phyloP scores from a whole-genome alignment of 108 stramenopile genomes.

The Aurantiochytrium sp. region DNA sequence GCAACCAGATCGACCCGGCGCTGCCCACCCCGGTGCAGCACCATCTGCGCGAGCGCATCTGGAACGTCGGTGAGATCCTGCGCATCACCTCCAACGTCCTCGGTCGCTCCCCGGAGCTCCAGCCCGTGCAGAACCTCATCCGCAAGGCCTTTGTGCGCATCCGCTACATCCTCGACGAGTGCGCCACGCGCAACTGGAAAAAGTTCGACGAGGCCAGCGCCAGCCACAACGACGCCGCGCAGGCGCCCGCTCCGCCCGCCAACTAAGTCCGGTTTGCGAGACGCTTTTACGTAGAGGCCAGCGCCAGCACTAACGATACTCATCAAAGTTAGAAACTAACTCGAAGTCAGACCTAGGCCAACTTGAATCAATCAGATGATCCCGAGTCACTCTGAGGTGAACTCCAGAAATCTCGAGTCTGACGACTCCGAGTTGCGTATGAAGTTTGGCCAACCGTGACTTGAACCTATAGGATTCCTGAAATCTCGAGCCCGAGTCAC shows the following conservation, averaged over 20 bases:
- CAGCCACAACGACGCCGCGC: neutral
- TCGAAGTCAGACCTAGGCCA: too few species aligned
- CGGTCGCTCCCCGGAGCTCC: neutral
- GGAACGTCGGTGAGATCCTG: slow-evolving; percentile 22
- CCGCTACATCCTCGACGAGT: slow-evolving; percentile 24
- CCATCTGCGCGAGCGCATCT: slow-evolving; percentile 18
- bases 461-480: too few species aligned
- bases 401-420: too few species aligned
- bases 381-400: too few species aligned
- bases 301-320: too few species aligned
- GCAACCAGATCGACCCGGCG: slow-evolving; percentile 25
- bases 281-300: too few species aligned
- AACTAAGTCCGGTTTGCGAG: too few species aligned
- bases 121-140: slow-evolving; percentile 19
- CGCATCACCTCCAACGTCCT: neutral
- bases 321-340: too few species aligned
- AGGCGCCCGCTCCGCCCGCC: neutral
- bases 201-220: slow-evolving; percentile 25
- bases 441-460: too few species aligned
- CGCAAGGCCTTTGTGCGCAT: slow-evolving; percentile 27
- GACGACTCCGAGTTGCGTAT: too few species aligned
- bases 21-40: slow-evolving; percentile 20
- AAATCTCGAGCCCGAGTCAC: too few species aligned
- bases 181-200: slow-evolving; percentile 11
- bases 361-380: too few species aligned